Base-by-base conservation (phyloP, 306 rosid genomes). In the Medicago lupulina region DNA sequence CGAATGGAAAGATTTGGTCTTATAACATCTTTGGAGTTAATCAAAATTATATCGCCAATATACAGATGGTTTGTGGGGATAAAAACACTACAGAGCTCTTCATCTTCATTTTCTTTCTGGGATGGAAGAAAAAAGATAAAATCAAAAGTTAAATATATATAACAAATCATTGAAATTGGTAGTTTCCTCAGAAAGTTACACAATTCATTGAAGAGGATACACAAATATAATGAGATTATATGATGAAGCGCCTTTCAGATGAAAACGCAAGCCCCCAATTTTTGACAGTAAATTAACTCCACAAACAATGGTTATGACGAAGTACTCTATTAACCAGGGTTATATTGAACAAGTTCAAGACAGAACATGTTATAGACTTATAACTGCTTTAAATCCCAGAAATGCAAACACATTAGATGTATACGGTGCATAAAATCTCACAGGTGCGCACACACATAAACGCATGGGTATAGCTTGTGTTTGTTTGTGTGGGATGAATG, bases 41-140 rank as follows among this genome's bases (percentile, higher is more conserved):
- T 89, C 54, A 92, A 89, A 66, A 88, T 61, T 78, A 92, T 87
- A 67, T 92, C 97, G n/a, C 97, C 97, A 66, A 92, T 86, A 80
- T 88, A 92, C 14, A 92, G 87, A 82, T 90, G 98, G 84, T 92
- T 92, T 14, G 96, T 90, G 63, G 98, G 98, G 85, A 92, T 93
- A 73, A 90, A 92, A 71, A 92, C 98, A 73, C 98, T 90, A 25
- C 98, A 92, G 31, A 92, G 83, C 85, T 92, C 98, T 77, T 92
- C 98, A 55, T 92, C 96, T 86, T 89, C 94, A 19, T 87, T 81
- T 43, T 88, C 94, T 83, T 84, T 86, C 96, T 92, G 91, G 10
- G 57, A 53, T 39, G 13, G 57, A 67, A 41, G 40, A 19, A 66
- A 77, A 80, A 64, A 19, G 51, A 64, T 50, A 23, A 38, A 34